These are phyloP conservation scores for Isatis lusitanica DNA, from an alignment of 441 rosid species.

Conservation along the genomic window DNA sequence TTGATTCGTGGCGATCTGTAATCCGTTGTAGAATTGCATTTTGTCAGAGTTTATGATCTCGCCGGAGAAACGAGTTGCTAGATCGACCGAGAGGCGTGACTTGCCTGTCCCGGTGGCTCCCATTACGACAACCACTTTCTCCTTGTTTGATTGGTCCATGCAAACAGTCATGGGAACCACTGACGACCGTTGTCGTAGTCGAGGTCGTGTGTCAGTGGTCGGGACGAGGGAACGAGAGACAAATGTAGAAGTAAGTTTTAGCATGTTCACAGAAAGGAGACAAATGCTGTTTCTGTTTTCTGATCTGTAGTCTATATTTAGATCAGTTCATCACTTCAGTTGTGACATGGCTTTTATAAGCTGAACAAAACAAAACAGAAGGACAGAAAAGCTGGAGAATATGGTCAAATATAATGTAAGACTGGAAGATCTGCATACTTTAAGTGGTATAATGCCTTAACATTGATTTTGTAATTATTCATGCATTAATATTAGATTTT, in stretches of 20 bases:
- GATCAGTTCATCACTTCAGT: not conserved
- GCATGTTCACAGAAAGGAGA: constrained; percentile 17
- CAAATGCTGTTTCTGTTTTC: not conserved
- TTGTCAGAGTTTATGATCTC: constrained; percentile 74
- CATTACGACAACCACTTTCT: constrained; percentile 61
- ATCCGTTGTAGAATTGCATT: constrained; percentile 59
- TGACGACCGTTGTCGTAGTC: not conserved
- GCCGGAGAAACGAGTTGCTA: constrained; percentile 54
- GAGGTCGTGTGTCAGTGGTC: not conserved
- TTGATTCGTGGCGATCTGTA: constrained; percentile 59
- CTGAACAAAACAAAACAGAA: not conserved
- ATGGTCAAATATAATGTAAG: not conserved
- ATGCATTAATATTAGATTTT: constrained; percentile 4
- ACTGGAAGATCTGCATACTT: not conserved
- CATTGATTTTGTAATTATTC: not conserved
- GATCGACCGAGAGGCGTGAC: constrained; percentile 68
- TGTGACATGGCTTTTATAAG: not conserved
- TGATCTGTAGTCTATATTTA: too few relatives aligned
- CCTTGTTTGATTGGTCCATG: constrained; percentile 37
- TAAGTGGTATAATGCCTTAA: too few relatives aligned
- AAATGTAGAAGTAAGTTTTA: constrained; percentile 16
- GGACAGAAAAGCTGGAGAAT: not conserved
- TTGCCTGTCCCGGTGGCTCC: constrained; percentile 82
- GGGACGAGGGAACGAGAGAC: constrained; percentile 15
- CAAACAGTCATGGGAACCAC: constrained; percentile 24